Evolutionary conservation across 371 early-diverging fungal species (phyloP), one percentile per base, ranked within the genome.

Genomic region (Mortierella sp.): DNA sequence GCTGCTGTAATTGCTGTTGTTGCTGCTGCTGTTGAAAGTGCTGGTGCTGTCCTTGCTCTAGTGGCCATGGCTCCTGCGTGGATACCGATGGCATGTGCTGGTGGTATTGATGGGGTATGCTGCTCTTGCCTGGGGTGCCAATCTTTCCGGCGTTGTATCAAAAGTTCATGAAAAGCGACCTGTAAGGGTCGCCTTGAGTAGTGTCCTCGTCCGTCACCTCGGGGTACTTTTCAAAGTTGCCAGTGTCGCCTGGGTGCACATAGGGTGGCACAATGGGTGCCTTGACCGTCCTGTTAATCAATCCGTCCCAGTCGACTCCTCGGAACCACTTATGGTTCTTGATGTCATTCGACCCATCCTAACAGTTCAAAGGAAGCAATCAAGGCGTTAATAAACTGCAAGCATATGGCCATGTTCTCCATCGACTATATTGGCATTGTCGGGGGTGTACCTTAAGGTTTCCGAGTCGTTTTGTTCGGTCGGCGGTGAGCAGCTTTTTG

Each of bases 381-480:
- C 43, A 19, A 37, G 37, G 34, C 10, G 37, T 59, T 61, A 44
- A 64, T 5, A 48, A 26, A 64, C 31, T 0, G 34, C 0, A 11
- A 9, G 16, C 13, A 13, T 11, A 31, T 48, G 3, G 44, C 31
- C 24, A 13, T 3, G 6, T 8, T 11, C 26, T 11, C 34, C 3
- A 28, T 28, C 16, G 31, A 19, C 50, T 13, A 64, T 43, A 19
- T 2, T 51, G 4, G 34, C 8, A 43, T 21, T 1, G 37, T 28
- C 28, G 6, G 9, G 37, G 43, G 19, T 31, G 55, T 83, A 89
- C 96, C 89, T 96, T 94, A 72, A 98, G 88, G 84, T 98, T 98
- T 59, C 99, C 99, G 53, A 96, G 94, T 72, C 99, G 94, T 88
- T 97, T 96, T 61, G 96, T 94, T 28, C 97, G 92, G 86, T 99